Conservation (phyloP, 805 yeast species). For the Metschnikowia borealis region DNA sequence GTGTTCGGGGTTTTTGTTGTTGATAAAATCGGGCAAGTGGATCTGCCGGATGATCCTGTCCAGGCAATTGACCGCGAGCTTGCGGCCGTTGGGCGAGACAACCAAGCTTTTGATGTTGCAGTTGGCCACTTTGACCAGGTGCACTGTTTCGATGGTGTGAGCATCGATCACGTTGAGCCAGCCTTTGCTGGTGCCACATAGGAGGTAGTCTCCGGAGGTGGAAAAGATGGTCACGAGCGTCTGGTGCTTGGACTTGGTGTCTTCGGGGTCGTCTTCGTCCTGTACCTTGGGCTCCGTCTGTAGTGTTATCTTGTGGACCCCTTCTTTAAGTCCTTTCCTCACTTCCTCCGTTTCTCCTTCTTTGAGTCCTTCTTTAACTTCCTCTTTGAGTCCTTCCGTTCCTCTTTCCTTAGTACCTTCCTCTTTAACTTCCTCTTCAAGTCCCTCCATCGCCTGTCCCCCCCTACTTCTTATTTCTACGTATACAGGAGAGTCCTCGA, state of each 20-base stretch:
- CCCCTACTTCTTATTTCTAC: constrained; percentile 27
- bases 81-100: constrained; percentile 54
- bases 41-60: constrained; percentile 72
- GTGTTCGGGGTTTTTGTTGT: constrained; percentile 24
- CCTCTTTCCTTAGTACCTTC: neutral
- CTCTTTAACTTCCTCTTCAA: neutral
- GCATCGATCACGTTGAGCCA: constrained; percentile 52
- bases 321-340: too few relatives aligned
- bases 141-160: constrained; percentile 32
- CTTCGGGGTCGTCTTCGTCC: constrained; percentile 6
- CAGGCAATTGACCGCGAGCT: constrained; percentile 70
- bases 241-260: constrained; percentile 27
- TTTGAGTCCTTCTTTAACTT: neutral
- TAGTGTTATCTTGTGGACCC: constrained; percentile 9
- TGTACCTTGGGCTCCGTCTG: constrained; percentile 15
- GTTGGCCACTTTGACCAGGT: constrained; percentile 54
- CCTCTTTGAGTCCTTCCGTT: neutral
- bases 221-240: constrained; percentile 51
- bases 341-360: neutral
- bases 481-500: constrained; percentile 56
- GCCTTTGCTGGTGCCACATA: constrained; percentile 82
- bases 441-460: neutral
- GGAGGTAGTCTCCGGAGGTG: constrained; percentile 50
- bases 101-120: constrained; percentile 68
- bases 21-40: constrained; percentile 42